phyloP scores from a whole-genome alignment of 1,284 basidiomycete species.

The Ceratobasidium sp. region DNA sequence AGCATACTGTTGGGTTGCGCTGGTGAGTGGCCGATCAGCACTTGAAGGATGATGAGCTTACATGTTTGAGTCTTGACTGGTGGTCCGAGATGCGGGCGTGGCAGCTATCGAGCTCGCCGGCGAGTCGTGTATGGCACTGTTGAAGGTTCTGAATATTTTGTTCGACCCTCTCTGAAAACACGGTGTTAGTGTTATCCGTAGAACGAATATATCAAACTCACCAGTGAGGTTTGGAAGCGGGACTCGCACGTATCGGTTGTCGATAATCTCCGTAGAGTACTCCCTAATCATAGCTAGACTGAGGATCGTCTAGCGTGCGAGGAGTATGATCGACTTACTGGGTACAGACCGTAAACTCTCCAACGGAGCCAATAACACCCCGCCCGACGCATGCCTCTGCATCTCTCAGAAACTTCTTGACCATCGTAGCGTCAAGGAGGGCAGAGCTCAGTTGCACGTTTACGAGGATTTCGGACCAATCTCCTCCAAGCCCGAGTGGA shows the following conservation, averaged over 20 bases:
- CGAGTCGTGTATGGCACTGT: conserved; percentile 1
- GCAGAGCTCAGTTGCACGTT: background rate
- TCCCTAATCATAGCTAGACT: conserved; percentile 1
- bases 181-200: background rate
- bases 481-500: background rate
- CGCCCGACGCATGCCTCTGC: conserved; percentile 11
- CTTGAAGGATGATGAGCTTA: background rate
- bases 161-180: conserved; percentile 3
- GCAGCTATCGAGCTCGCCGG: background rate
- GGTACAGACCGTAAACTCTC: background rate
- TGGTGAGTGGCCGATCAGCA: background rate
- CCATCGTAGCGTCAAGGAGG: background rate
- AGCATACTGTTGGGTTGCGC: background rate
- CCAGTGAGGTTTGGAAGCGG: conserved; percentile 2
- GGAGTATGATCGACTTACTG: conserved; percentile 2
- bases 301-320: background rate
- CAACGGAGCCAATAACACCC: background rate
- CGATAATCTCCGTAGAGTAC: background rate
- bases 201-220: background rate
- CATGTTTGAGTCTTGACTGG: background rate
- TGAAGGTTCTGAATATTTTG: background rate
- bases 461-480: background rate
- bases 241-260: background rate
- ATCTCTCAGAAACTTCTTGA: background rate
- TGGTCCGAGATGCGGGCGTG: conserved; percentile 1